Conservation (phyloP, 345 rosid species). For the Acer negundo region DNA sequence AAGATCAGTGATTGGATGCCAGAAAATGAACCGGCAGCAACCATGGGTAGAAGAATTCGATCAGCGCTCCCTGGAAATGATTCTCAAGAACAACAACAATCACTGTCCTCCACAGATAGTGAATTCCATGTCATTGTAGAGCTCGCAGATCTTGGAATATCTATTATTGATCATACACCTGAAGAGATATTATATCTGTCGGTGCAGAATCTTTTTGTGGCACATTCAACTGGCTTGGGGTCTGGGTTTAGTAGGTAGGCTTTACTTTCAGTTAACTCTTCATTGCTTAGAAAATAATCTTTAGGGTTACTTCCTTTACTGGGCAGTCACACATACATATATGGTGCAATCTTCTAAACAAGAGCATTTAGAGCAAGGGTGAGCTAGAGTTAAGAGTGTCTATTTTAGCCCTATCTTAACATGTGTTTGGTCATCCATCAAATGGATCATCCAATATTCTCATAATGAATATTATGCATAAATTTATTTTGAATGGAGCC, state of each 20-base stretch:
- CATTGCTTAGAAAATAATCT: background rate
- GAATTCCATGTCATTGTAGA: constrained; percentile 91
- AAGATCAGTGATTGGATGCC: constrained; percentile 96
- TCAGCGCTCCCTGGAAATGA: constrained; percentile 47
- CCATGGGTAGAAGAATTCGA: constrained; percentile 36
- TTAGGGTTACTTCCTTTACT: background rate
- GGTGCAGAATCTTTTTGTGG: constrained; percentile 75
- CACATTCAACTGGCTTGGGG: constrained; percentile 91
- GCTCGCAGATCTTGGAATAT: constrained; percentile 92
- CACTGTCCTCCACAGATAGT: constrained; percentile 42
- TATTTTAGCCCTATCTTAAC: background rate
- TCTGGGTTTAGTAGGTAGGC: constrained; percentile 86
- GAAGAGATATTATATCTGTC: constrained; percentile 92
- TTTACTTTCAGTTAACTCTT: constrained; percentile 18
- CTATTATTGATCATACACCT: constrained; percentile 91
- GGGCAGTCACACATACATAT: background rate
- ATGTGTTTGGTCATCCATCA: background rate
- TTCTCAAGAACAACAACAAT: constrained; percentile 43
- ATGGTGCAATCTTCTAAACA: constrained; percentile 6
- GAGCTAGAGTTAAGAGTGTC: background rate
- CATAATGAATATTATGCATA: background rate
- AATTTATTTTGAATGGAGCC: background rate
- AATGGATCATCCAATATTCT: background rate
- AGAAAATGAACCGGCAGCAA: constrained; percentile 61
- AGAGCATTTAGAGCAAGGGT: background rate